Conservation (phyloP, 352 stramenopile genomes). For the Halophytophthora polymorphica region DNA sequence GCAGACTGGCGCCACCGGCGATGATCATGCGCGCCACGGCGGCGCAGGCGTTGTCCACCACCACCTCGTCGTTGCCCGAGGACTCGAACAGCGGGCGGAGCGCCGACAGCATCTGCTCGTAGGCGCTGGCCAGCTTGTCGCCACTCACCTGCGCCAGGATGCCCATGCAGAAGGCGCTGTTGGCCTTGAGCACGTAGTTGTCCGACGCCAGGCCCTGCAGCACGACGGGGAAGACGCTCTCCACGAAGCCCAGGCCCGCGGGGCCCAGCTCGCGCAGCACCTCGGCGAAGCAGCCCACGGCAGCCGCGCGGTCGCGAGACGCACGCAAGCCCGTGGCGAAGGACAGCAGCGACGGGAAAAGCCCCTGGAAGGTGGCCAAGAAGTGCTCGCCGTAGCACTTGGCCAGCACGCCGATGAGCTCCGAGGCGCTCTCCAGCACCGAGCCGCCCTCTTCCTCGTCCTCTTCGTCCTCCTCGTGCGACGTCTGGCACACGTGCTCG, state of each 20-base stretch:
- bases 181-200: conserved; percentile 92
- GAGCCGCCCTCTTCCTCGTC: conserved; percentile 94
- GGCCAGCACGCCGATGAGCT: conserved; percentile 91
- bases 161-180: conserved; percentile 94
- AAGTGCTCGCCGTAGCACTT: conserved; percentile 95
- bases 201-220: conserved; percentile 89
- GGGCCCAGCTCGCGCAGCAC: conserved; percentile 90
- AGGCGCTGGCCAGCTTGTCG: conserved; percentile 73
- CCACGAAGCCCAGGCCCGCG: conserved; percentile 80
- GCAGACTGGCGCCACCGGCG: conserved; percentile 66
- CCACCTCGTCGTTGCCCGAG: conserved; percentile 82
- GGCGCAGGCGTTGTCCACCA: conserved; percentile 92
- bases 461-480: conserved; percentile 86
- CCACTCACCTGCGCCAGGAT: conserved; percentile 88
- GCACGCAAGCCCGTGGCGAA: conserved; percentile 91
- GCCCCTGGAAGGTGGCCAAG: conserved; percentile 85
- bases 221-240: conserved; percentile 89
- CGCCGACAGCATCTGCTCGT: conserved; percentile 90
- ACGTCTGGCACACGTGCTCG: conserved; percentile 90
- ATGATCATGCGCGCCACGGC: conserved; percentile 94
- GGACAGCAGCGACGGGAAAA: conserved; percentile 88
- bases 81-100: conserved; percentile 91
- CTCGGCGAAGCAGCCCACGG: conserved; percentile 94
- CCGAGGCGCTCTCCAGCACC: conserved; percentile 90
- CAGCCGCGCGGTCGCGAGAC: conserved; percentile 90